A percentile compares a stretch with the other conserved stretches of the same genome.
Conservation (phyloP, 805 yeast genomes). For the Blastobotrys americana region DNA sequence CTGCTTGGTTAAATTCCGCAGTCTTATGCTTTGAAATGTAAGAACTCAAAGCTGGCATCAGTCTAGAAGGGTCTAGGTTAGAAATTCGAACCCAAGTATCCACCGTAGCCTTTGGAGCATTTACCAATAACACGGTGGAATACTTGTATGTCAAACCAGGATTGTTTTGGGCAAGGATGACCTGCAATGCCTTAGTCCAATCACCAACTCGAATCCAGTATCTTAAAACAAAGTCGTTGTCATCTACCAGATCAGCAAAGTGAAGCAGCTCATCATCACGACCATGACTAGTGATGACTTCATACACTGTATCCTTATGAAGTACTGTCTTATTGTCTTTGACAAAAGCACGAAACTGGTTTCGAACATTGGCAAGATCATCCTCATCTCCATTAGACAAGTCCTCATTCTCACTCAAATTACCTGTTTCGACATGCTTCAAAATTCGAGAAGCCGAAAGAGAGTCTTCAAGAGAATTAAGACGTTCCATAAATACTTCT, state of each 20-base stretch:
- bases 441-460: slow-evolving; percentile 17
- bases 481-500: slow-evolving; percentile 46
- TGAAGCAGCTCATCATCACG: slow-evolving; percentile 54
- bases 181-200: slow-evolving; percentile 67
- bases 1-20: slow-evolving; percentile 51
- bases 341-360: slow-evolving; percentile 45
- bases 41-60: slow-evolving; percentile 69
- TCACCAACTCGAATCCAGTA: slow-evolving; percentile 62
- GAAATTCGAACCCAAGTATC: slow-evolving; percentile 66
- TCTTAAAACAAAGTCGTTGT: slow-evolving; percentile 59
- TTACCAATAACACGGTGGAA: slow-evolving; percentile 60
- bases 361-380: slow-evolving; percentile 24
- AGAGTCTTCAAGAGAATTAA: slow-evolving; percentile 38
- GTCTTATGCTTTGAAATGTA: slow-evolving; percentile 42
- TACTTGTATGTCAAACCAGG: slow-evolving; percentile 52
- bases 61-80: slow-evolving; percentile 49
- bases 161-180: slow-evolving; percentile 39
- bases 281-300: slow-evolving; percentile 61
- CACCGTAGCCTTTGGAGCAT: slow-evolving; percentile 61
- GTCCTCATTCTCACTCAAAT: slow-evolving; percentile 25
- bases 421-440: slow-evolving; percentile 8
- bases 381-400: slow-evolving; percentile 21
- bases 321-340: slow-evolving; percentile 39
- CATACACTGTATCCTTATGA: slow-evolving; percentile 65
- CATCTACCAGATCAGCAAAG: slow-evolving; percentile 62